Evolutionary conservation across 106 monocot genomes (phyloP).

Genomic region (Dioscorea alata): DNA sequence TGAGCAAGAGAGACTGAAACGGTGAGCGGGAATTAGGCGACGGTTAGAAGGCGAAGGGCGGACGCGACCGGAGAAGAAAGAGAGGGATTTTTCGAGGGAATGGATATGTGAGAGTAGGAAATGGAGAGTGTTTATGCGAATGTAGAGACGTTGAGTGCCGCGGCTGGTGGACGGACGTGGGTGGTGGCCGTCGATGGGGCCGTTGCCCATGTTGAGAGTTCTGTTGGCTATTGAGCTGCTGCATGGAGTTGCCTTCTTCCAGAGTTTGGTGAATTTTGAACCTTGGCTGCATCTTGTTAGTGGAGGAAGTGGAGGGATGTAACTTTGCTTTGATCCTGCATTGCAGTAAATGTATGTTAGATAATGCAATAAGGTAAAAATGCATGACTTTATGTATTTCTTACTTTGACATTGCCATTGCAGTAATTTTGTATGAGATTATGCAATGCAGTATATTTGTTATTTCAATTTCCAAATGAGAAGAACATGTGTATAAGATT

Average conservation of each 20-base stretch:
- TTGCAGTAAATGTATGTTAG: no score
- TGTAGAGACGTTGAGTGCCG: conserved; percentile 64
- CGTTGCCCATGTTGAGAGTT: background rate
- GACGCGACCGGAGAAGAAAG: conserved; percentile 28
- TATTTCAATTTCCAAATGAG: no score
- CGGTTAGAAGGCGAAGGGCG: conserved; percentile 24
- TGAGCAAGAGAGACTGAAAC: conserved; percentile 40
- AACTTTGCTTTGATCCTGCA: conserved; percentile 76
- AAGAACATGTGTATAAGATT: no score
- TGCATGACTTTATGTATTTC: no score
- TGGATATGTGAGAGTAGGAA: conserved; percentile 47
- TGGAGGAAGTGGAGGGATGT: conserved; percentile 62
- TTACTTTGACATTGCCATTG: no score
- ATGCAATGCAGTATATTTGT: no score
- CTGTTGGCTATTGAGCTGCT: conserved; percentile 16
- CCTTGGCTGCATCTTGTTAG: conserved; percentile 94
- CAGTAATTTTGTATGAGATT: no score
- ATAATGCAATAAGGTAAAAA: no score
- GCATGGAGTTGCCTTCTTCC: conserved; percentile 70
- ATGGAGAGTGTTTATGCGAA: conserved; percentile 74
- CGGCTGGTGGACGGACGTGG: conserved; percentile 62
- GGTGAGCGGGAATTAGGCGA: conserved; percentile 24
- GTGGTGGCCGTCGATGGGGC: conserved; percentile 19
- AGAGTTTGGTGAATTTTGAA: conserved; percentile 57
- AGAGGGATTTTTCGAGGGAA: conserved; percentile 50